These are phyloP conservation scores for Adansonia digitata DNA, from an alignment of 345 rosid species.

Conservation along the genomic window DNA sequence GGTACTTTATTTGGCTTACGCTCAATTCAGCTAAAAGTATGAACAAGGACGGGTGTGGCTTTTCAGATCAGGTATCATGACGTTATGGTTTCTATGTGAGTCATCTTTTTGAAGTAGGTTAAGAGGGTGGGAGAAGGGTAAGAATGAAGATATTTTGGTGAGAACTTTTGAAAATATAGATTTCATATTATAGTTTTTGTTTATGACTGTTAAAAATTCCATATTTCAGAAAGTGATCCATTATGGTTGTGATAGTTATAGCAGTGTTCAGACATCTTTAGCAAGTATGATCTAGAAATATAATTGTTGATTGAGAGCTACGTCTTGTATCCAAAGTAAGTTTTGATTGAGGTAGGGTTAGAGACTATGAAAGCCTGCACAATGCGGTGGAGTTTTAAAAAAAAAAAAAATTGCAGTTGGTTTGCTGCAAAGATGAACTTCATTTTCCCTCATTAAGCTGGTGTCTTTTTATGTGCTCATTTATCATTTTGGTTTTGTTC, in stretches of 20 bases:
- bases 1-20: constrained; percentile 9
- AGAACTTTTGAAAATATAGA: not conserved
- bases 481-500: constrained; percentile 3
- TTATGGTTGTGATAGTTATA: not conserved
- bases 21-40: not conserved
- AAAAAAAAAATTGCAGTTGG: too few relatives aligned
- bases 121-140: not conserved
- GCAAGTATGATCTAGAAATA: not conserved
- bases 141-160: not conserved
- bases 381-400: too few relatives aligned
- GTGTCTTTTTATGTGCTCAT: constrained; percentile 1
- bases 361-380: not conserved
- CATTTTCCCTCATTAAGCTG: constrained; percentile 5
- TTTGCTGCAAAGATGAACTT: not conserved
- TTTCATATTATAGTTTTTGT: not conserved
- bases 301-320: not conserved
- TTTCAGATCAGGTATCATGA: constrained; percentile 24
- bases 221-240: not conserved
- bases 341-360: not conserved
- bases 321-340: not conserved
- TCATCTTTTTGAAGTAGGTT: not conserved
- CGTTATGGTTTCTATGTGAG: not conserved
- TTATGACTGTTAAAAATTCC: not conserved
- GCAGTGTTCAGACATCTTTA: not conserved
- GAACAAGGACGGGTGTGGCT: not conserved